phyloP scores from a whole-genome alignment of 2,329 filamentous ascomycete genomes.

The Talaromyces sp. region DNA sequence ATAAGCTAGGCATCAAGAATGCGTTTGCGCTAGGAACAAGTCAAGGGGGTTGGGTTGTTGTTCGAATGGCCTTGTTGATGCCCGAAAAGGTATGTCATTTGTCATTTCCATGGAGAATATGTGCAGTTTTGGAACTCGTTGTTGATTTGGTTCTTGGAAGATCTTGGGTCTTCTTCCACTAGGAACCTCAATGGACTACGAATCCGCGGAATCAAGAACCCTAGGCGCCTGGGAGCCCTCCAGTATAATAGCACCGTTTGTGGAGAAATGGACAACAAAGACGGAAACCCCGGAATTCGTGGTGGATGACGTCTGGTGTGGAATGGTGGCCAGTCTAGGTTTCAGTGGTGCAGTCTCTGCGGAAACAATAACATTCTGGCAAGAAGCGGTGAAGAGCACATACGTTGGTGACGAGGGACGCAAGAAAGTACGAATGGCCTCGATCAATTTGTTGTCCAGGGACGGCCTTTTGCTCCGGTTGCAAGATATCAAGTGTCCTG shows the following conservation, averaged over 20 bases:
- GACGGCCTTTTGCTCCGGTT: conserved; percentile 41
- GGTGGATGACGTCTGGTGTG: conserved; percentile 32
- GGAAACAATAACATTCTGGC: conserved; percentile 36
- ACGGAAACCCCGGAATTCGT: conserved; percentile 34
- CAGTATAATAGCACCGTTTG: conserved; percentile 23
- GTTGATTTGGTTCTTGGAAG: conserved; percentile 18
- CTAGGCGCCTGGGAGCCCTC: conserved; percentile 43
- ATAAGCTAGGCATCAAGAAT: conserved; percentile 38
- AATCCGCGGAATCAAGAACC: conserved; percentile 33
- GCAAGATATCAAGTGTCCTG: conserved; percentile 42
- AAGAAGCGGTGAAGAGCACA: conserved; percentile 32
- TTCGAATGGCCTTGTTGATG: conserved; percentile 44
- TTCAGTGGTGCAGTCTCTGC: conserved; percentile 35
- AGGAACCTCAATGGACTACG: conserved; percentile 45
- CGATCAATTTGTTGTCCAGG: conserved; percentile 41
- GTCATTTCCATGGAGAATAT: not conserved
- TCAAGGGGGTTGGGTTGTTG: conserved; percentile 47
- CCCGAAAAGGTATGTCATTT: conserved; percentile 33
- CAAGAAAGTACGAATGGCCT: conserved; percentile 39
- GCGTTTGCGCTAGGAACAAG: conserved; percentile 43
- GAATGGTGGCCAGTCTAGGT: conserved; percentile 40
- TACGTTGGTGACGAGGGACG: conserved; percentile 45
- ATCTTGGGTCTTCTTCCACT: conserved; percentile 46
- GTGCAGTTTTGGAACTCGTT: not conserved
- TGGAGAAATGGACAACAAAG: conserved; percentile 32